These are phyloP conservation scores for Coemansia sp. DNA, from an alignment of 192 early-diverging fungal species.

Conservation along the genomic window DNA sequence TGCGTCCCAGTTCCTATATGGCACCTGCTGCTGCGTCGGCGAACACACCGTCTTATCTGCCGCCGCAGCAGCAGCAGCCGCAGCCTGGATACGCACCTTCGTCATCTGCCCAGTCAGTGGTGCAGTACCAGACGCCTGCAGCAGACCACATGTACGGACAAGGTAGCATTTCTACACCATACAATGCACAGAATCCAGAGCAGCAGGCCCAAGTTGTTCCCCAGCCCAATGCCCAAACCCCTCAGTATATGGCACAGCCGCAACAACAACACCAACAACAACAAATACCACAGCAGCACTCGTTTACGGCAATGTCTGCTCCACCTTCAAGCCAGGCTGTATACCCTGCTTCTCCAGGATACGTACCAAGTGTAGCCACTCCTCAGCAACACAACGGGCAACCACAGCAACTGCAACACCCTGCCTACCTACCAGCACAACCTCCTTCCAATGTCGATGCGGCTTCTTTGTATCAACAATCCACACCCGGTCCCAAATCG, in stretches of 20 bases:
- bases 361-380: background rate
- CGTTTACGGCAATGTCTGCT: slow-evolving; percentile 6
- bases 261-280: slow-evolving; percentile 36
- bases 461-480: background rate
- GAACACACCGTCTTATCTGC: slow-evolving; percentile 18
- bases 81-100: background rate
- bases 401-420: background rate
- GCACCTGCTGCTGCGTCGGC: slow-evolving; percentile 12
- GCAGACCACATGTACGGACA: slow-evolving; percentile 8
- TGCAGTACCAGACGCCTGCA: slow-evolving; percentile 21
- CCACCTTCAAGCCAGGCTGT: slow-evolving; percentile 1
- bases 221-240: slow-evolving; percentile 23
- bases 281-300: slow-evolving; percentile 15
- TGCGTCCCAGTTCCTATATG: slow-evolving; percentile 53
- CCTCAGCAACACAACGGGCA: slow-evolving; percentile 8
- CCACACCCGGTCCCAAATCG: slow-evolving; percentile 5
- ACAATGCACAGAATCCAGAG: slow-evolving; percentile 26
- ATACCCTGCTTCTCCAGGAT: background rate
- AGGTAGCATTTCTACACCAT: slow-evolving; percentile 7
- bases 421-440: background rate
- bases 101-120: slow-evolving; percentile 27
- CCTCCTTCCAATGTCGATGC: background rate
- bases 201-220: slow-evolving; percentile 26
- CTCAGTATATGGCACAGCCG: slow-evolving; percentile 22
- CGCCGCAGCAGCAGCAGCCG: slow-evolving; percentile 16